Evolutionary conservation across 192 early-diverging fungal genomes (phyloP), one percentile per base, ranked within the genome.

Genomic region (Pilobolus umbonatus): DNA sequence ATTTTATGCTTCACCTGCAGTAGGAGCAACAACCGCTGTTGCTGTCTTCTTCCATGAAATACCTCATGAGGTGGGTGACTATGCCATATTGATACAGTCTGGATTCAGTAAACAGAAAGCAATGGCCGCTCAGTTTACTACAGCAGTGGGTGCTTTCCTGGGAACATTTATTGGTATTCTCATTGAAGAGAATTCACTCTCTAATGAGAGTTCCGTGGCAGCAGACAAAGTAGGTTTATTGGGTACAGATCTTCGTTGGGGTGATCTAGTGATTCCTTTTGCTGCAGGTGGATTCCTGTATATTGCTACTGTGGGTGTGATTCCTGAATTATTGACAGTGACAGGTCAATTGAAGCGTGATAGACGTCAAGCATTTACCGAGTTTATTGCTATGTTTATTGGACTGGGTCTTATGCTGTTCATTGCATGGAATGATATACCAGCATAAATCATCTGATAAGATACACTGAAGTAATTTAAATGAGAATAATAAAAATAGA

Each of bases 31-130:
- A 0, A 92, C 90, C 4, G 84, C 86, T 29, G 82, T 92, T 0
- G 90, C 90, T 0, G 87, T 92, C 11, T 88, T 90, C 28, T 88
- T 92, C 74, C 90, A 92, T 64, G 90, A 92, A 66, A 91, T 92
- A 51, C 90, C 90, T 2, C 90, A 92, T 62, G 87, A 91, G 72
- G 83, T 92, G 5, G 88, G 89, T 39, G 90, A 92, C 64, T 92
- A 84, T 83, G 88, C 90, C 8, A 91, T 92, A 46, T 74, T 92
- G 49, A 82, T 89, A 53, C 85, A 89, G 67, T 84, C 84, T 6
- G 90, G 90, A 0, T 88, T 92, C 56, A 81, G 85, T 35, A 78
- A 85, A 10, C 71, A 77, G 43, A 75, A 80, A 43, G 90, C 90
- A 14, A 74, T 90, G 74, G 60, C 83, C 28, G 84, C 88, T 10